Conservation (phyloP, 2,329 filamentous ascomycete genomes). For the Trichoderma gracile region DNA sequence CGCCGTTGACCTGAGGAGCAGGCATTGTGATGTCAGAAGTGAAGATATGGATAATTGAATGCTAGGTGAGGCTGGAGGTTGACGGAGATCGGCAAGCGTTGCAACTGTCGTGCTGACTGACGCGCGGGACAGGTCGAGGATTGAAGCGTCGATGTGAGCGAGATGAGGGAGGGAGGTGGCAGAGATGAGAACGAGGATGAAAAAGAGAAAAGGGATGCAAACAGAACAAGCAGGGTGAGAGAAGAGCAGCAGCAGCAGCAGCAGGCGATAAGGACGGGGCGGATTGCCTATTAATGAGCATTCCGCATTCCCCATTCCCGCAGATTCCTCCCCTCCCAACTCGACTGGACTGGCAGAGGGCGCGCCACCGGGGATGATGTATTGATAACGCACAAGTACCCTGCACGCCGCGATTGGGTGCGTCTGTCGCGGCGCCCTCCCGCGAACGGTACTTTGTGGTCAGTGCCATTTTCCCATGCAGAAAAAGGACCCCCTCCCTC, state of each 20-base stretch:
- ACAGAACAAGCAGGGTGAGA: slow-evolving; percentile 13
- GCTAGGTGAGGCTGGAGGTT: slow-evolving; percentile 1
- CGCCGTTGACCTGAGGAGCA: slow-evolving; percentile 52
- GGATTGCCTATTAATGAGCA: slow-evolving; percentile 15
- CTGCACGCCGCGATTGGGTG: too few relatives aligned
- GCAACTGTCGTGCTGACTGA: background rate
- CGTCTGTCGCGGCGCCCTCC: slow-evolving; percentile 4
- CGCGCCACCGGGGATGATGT: slow-evolving; percentile 25
- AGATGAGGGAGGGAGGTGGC: background rate
- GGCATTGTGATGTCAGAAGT: slow-evolving; percentile 37
- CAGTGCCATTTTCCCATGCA: too few relatives aligned
- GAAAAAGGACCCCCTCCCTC: too few relatives aligned
- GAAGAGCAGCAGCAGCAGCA: slow-evolving; percentile 22
- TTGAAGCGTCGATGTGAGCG: background rate
- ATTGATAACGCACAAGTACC: slow-evolving; percentile 26
- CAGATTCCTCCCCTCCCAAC: background rate
- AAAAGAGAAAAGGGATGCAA: slow-evolving; percentile 11
- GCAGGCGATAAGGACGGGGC: slow-evolving; percentile 22
- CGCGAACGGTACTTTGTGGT: slow-evolving; percentile 1
- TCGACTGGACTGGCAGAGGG: background rate
- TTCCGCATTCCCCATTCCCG: slow-evolving; percentile 6
- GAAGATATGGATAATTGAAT: background rate
- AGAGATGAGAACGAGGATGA: background rate
- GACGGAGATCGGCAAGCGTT: background rate
- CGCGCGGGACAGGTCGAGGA: background rate